phyloP scores from a whole-genome alignment of 1,284 basidiomycete genomes.

The Puccinia coronata region DNA sequence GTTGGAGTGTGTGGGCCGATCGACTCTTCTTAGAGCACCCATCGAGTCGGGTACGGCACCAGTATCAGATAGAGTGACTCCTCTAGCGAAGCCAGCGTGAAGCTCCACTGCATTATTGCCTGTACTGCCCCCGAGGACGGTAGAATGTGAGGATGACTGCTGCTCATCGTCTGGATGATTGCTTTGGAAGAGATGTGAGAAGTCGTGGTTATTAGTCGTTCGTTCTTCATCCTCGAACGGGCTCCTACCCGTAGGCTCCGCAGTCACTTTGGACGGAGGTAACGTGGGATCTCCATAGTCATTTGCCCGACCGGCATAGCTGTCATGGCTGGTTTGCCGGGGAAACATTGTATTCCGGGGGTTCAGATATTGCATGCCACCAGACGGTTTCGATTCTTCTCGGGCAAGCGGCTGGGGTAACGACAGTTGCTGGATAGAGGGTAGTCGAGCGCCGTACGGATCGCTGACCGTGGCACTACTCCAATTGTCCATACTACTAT shows the following conservation, averaged over 20 bases:
- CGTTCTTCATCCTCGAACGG: slow-evolving; percentile 21
- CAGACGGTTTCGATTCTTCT: slow-evolving; percentile 23
- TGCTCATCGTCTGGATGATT: slow-evolving; percentile 25
- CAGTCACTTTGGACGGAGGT: not conserved
- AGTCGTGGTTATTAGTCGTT: not conserved
- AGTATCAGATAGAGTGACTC: slow-evolving; percentile 17
- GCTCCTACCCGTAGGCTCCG: not conserved
- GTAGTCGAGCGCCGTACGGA: not conserved
- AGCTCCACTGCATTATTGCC: slow-evolving; percentile 7
- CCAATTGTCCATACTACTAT: slow-evolving; percentile 40
- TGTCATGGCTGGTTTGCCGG: slow-evolving; percentile 17
- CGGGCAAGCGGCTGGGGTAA: slow-evolving; percentile 47
- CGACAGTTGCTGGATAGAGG: slow-evolving; percentile 39
- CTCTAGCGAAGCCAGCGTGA: slow-evolving; percentile 28
- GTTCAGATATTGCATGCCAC: not conserved
- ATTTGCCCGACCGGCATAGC: slow-evolving; percentile 1
- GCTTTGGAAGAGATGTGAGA: slow-evolving; percentile 25
- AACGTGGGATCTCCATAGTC: slow-evolving; percentile 10
- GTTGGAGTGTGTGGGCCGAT: slow-evolving; percentile 25
- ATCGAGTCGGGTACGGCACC: slow-evolving; percentile 36
- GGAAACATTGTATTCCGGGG: not conserved
- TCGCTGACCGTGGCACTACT: slow-evolving; percentile 38
- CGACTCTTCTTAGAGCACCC: slow-evolving; percentile 11
- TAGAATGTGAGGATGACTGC: slow-evolving; percentile 31
- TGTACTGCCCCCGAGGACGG: slow-evolving; percentile 7